Evolutionary conservation across 1,139 yeast genomes (phyloP), one percentile per base, ranked within the genome.

Genomic region (Yamadazyma friedrichii): DNA sequence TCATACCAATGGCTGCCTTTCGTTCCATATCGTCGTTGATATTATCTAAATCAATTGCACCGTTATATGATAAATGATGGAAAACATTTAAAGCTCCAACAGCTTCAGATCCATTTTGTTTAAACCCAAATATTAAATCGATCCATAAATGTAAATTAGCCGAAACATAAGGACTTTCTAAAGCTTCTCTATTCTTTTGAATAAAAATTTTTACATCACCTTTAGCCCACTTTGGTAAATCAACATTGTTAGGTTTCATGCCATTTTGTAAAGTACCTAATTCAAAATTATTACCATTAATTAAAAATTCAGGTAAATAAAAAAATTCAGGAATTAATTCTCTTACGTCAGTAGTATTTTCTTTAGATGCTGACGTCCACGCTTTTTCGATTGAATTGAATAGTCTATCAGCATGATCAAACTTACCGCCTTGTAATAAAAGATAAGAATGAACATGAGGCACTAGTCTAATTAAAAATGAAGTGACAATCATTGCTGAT

Each of bases 401-500:
- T 9, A 87, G 59, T 42, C 96, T 63, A 57, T 88, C 95, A 0
- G 95, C 91, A 54, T 84, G 95, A 50, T 88, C 96, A 63, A 87
- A 86, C 43, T 78, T 82, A 0, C 95, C 95, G 9, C 94, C 96
- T 65, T 88, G 96, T 9, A 88, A 63, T 16, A 86, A 59, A 36
- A 86, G 63, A 52, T 84, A 88, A 0, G 94, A 83, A 43, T 84
- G 87, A 2, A 84, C 91, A 58, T 81, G 85, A 0, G 96, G 96
- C 46, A 81, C 77, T 27, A 87, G 53, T 38, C 96, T 68, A 32
- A 88, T 86, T 47, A 88, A 61, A 51, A 76, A 88, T 0, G 93
- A 83, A 0, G 94, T 76, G 2, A 86, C 95, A 53, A 88, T 87
- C 96, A 88, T 88, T 0, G 96, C 95, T 0, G 95, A 86, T 0